phyloP scores from a whole-genome alignment of 345 rosid genomes.

The Acer yangbiense region DNA sequence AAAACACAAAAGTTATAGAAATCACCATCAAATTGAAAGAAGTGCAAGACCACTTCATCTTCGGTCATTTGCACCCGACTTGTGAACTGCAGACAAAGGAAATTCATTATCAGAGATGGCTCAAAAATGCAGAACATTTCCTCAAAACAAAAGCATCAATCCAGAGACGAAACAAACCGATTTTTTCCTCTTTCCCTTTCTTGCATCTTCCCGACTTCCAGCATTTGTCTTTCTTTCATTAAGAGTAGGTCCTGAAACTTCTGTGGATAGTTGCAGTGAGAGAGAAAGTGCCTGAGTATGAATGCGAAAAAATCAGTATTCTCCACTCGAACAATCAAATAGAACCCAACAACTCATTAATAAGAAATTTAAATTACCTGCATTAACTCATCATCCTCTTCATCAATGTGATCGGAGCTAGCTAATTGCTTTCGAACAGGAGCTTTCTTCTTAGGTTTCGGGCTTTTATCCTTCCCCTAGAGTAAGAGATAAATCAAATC shows the following conservation, averaged over 20 bases:
- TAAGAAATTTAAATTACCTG: conserved; percentile 39
- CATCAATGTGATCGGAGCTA: conserved; percentile 32
- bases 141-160: neutral
- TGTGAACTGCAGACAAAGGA: conserved; percentile 40
- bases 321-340: neutral
- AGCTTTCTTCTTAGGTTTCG: conserved; percentile 44
- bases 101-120: conserved; percentile 3
- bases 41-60: conserved; percentile 73
- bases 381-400: conserved; percentile 52
- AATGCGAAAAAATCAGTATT: conserved; percentile 6
- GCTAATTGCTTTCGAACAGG: conserved; percentile 25
- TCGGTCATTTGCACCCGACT: conserved; percentile 77
- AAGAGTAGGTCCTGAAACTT: conserved; percentile 25
- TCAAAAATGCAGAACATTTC: neutral
- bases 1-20: neutral
- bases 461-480: conserved; percentile 41
- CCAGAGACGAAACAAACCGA: conserved; percentile 37
- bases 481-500: conserved; percentile 9
- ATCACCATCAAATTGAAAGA: conserved; percentile 85
- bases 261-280: conserved; percentile 54
- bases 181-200: conserved; percentile 48
- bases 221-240: conserved; percentile 36
- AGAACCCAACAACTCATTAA: neutral
- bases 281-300: conserved; percentile 69
- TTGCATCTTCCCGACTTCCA: conserved; percentile 22